These are phyloP conservation scores for Xylaria sp. DNA, from an alignment of 2,329 filamentous ascomycete species.

Conservation along the genomic window DNA sequence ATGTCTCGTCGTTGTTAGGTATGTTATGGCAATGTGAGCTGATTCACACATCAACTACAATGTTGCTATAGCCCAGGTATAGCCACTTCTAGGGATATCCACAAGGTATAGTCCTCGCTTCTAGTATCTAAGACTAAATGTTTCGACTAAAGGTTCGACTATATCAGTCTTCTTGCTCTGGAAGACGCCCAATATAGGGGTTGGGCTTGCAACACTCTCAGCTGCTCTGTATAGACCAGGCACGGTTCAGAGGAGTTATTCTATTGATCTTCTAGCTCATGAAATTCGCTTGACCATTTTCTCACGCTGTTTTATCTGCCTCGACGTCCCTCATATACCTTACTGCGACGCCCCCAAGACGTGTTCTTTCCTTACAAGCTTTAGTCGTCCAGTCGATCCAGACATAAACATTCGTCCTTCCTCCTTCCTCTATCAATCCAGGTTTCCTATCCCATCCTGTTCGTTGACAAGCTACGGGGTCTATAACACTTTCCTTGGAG, in stretches of 20 bases:
- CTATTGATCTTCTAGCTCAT: not conserved
- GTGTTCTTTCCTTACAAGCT: not conserved
- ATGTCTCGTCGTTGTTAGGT: too few relatives aligned
- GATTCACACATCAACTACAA: too few relatives aligned
- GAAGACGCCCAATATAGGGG: not conserved
- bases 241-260: not conserved
- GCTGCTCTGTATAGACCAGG: not conserved
- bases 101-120: not conserved
- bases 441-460: not conserved
- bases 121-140: not conserved
- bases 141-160: too few relatives aligned
- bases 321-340: not conserved
- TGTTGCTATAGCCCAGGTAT: too few relatives aligned
- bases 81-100: too few relatives aligned
- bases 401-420: not conserved
- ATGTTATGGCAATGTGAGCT: too few relatives aligned
- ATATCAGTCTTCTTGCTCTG: not conserved
- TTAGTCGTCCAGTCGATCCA: not conserved
- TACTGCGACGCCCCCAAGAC: not conserved
- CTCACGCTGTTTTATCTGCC: not conserved
- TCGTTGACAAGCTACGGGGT: not conserved
- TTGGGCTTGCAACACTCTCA: not conserved
- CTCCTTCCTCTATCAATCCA: not conserved
- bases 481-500: not conserved
- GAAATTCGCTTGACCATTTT: not conserved